phyloP scores from a whole-genome alignment of 2,329 filamentous ascomycete genomes.

The Cladosporium colombiae region DNA sequence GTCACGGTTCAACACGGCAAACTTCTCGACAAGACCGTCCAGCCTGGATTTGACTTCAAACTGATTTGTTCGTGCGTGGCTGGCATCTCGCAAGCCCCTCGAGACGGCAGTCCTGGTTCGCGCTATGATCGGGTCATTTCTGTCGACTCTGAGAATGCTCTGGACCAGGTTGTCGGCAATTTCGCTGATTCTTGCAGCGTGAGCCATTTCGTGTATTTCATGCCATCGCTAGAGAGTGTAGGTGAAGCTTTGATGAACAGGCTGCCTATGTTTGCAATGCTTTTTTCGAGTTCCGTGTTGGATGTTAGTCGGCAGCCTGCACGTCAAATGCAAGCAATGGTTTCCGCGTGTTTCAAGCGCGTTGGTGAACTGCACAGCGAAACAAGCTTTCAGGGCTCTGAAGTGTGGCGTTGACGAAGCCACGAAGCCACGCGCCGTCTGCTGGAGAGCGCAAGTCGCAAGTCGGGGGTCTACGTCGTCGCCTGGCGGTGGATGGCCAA shows the following conservation, averaged over 20 bases:
- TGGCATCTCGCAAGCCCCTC: constrained; percentile 42
- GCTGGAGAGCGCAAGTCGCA: neutral
- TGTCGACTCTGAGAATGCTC: constrained; percentile 56
- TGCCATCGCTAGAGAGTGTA: neutral
- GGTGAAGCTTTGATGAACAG: neutral
- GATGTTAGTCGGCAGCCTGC: neutral
- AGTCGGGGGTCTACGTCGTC: constrained; percentile 1
- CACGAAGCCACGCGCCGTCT: constrained; percentile 1
- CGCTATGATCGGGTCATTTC: constrained; percentile 35
- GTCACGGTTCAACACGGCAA: constrained; percentile 77
- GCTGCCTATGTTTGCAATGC: neutral
- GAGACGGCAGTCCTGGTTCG: constrained; percentile 42
- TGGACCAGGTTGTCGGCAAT: constrained; percentile 72
- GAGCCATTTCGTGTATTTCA: constrained; percentile 59
- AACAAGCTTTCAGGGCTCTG: constrained; percentile 17
- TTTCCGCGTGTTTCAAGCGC: neutral
- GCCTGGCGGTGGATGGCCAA: neutral
- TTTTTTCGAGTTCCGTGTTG: neutral
- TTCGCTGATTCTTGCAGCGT: constrained; percentile 63
- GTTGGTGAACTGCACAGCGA: constrained; percentile 8
- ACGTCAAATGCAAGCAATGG: neutral
- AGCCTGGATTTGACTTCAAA: constrained; percentile 48
- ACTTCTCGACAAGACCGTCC: constrained; percentile 74
- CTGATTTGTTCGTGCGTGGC: constrained; percentile 50
- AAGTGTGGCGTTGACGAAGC: neutral